Base-by-base conservation (phyloP, 805 yeast genomes). In the Saccharomycopsis oosterbeekiorum region DNA sequence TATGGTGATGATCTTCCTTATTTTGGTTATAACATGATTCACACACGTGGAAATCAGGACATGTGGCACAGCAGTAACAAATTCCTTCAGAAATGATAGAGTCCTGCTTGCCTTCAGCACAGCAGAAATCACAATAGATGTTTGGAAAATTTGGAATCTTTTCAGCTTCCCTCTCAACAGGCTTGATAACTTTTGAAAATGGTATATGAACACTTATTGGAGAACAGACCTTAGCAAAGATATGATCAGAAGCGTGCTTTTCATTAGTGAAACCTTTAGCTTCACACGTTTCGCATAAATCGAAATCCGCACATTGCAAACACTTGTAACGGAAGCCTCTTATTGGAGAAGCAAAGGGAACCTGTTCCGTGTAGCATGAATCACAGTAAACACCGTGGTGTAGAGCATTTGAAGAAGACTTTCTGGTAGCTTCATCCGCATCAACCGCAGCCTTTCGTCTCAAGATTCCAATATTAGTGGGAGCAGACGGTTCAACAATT, bases 31-130 rank as follows among this genome's bases (percentile, higher is more conserved):
- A 70, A 62, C 79, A 76, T 1, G 56, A 36, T 21, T 71, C 70
- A 68, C 85, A 81, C 60, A 79, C 70, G 68, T 81, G 84, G 68
- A 72, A 80, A 65, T 82, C 78, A 5, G 70, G 68, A 67, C 86
- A 82, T 19, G 71, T 71, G 57, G 75, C 66, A 67, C 86, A 82
- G 63, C 74, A 75, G 70, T 70, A 80, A 50, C 85, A 76, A 2
- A 69, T 66, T 2, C 85, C 85, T 24, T 34, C 62, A 59, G 55
- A 56, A 4, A 37, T 26, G 5, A 36, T 43, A 36, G 43, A 21
- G 14, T 34, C 36, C 14, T 15, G 29, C 9, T 42, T 34, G 29
- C 59, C 54, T 8, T 53, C 56, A 42, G 37, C 62, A 61, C 76
- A 74, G 29, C 24, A 47, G n/a, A 58, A 26, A 21, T 39, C 26